Percentiles rank a stretch among this genome's conserved stretches.
Conservation (phyloP, 768 basidiomycete species). For the Trametes elegans region DNA sequence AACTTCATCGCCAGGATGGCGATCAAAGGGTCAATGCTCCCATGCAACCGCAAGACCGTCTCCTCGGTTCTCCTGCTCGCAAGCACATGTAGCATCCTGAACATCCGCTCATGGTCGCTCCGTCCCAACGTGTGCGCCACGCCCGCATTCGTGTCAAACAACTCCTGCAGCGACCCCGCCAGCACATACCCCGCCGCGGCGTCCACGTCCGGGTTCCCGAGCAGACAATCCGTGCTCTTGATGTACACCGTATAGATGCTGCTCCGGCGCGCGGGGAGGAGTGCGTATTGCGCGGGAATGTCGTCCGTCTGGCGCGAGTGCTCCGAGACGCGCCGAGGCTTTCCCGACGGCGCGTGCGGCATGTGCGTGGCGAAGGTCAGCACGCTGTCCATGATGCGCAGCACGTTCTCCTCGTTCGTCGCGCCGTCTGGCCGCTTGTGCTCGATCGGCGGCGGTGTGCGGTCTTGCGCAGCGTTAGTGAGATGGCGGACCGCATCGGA, state of each 20-base stretch:
- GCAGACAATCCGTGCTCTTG: slow-evolving; percentile 48
- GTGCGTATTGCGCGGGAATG: slow-evolving; percentile 40
- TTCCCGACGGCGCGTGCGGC: background rate
- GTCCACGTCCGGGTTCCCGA: slow-evolving; percentile 46
- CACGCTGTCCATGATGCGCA: slow-evolving; percentile 78
- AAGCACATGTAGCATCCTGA: slow-evolving; percentile 52
- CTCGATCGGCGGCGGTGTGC: slow-evolving; percentile 37
- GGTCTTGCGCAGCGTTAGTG: slow-evolving; percentile 59
- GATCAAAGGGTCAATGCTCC: slow-evolving; percentile 13
- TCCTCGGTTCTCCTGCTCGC: slow-evolving; percentile 29
- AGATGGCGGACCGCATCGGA: slow-evolving; percentile 74
- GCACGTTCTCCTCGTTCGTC: slow-evolving; percentile 58
- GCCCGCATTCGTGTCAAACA: slow-evolving; percentile 60
- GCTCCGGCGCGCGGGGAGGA: slow-evolving; percentile 49
- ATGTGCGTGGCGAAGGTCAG: slow-evolving; percentile 39
- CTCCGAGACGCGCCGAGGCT: slow-evolving; percentile 37
- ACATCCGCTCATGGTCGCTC: slow-evolving; percentile 69
- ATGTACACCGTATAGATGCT: slow-evolving; percentile 63
- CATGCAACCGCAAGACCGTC: background rate
- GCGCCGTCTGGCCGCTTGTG: slow-evolving; percentile 46
- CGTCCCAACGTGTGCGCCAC: slow-evolving; percentile 59
- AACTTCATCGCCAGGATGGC: slow-evolving; percentile 27
- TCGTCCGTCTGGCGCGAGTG: slow-evolving; percentile 40
- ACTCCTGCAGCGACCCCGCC: slow-evolving; percentile 38
- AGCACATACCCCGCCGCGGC: slow-evolving; percentile 64